Base-by-base conservation (phyloP, 768 basidiomycete species). In the Podaxis sp. region DNA sequence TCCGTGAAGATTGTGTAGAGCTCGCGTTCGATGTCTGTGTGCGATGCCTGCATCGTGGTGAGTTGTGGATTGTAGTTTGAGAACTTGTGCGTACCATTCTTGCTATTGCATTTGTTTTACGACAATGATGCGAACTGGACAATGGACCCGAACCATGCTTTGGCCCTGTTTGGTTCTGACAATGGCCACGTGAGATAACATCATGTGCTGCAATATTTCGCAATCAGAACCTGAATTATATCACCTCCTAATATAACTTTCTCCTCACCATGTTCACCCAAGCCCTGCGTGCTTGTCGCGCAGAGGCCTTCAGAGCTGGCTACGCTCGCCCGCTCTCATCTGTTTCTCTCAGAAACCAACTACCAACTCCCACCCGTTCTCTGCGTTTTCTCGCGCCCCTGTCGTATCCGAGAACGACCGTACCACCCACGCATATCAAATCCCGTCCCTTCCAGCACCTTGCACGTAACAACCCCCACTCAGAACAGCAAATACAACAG, bases 1-100 rank as follows among this genome's bases (percentile, higher is more conserved):
- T 83, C 77, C 60, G 79, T 76, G 71, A 93, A 91, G 64, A 93
- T 83, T 59, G 80, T 79, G 71, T 85, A 72, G 36, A 93, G 84
- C 69, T 87, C 83, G 65, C 82, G 79, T 70, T 91, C 85, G 63
- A 93, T 87, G 75, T 88, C 86, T 57, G 79, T 25, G 33, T 61
- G 60, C 2, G 60, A 47, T 27, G 54, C 60, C 61, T 62, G 43
- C 46, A 56, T 50, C 22, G 46, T 25, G 11, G 53, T 61, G 33
- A 49, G 29, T 38, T 15, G 55, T 27, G 22, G 25, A 25, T 37
- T 9, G 8, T 33, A 33, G 33, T 9, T 33, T 33, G 33, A 22
- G 19, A 43, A 29, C 5, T 6, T 19, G 6, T 5, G 50, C 57
- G n/a, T 19, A 58, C 47, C 57, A 58, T 50, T 25, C 37, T 55